Evolutionary conservation across 164 flowering plant species (phyloP).

Genomic region (Liquidambar formosana): DNA sequence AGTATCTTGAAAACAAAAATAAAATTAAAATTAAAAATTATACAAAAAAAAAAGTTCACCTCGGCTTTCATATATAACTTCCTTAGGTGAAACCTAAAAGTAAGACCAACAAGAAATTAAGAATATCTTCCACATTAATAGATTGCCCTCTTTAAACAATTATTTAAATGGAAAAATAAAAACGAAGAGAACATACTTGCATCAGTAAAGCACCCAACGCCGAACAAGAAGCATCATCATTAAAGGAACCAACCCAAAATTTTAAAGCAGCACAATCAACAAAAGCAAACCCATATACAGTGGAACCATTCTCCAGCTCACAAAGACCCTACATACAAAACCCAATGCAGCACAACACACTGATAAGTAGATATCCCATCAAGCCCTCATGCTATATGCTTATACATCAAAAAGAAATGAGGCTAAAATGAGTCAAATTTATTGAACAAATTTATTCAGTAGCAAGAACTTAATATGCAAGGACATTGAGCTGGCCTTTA

Average conservation of each 20-base stretch:
- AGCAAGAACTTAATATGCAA: not conserved
- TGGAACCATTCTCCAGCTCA: slow-evolving; percentile 48
- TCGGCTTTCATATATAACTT: slow-evolving; percentile 71
- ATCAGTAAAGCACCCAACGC: slow-evolving; percentile 84
- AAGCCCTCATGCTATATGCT: not conserved
- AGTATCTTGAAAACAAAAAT: slow-evolving; percentile 5
- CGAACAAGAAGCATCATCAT: slow-evolving; percentile 86
- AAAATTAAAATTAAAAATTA: slow-evolving; percentile 23
- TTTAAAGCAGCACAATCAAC: slow-evolving; percentile 86
- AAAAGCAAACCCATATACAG: slow-evolving; percentile 85
- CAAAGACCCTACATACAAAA: slow-evolving; percentile 37
- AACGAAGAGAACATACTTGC: slow-evolving; percentile 67
- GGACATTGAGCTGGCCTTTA: not conserved
- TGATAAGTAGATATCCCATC: not conserved
- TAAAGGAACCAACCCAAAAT: slow-evolving; percentile 89
- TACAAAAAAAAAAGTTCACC: slow-evolving; percentile 39
- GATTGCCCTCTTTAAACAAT: not conserved
- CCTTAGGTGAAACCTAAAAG: slow-evolving; percentile 82
- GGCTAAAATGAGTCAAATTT: not conserved
- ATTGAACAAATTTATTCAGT: not conserved
- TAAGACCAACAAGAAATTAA: slow-evolving; percentile 13
- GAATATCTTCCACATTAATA: not conserved
- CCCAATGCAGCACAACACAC: not conserved
- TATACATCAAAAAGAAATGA: not conserved
- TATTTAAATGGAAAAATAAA: not conserved